Evolutionary conservation across 2,329 filamentous ascomycete species (phyloP).

Genomic region (Fusarium euwallaceae): DNA sequence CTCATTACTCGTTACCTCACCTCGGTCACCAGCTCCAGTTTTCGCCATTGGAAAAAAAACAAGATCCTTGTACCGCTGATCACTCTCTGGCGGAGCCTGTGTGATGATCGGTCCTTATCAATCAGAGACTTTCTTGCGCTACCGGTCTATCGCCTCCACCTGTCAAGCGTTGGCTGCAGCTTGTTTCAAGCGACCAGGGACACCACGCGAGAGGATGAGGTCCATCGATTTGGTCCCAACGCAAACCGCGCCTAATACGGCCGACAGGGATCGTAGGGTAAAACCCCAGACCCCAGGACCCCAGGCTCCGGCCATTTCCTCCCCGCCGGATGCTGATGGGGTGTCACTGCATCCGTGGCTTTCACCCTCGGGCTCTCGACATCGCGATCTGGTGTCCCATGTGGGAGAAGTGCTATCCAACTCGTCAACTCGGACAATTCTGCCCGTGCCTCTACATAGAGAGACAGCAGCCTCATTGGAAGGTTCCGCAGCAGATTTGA

Average conservation of each 20-base stretch:
- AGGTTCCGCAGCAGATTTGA: conserved; percentile 2
- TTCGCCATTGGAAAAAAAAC: background rate
- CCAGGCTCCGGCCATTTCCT: conserved; percentile 19
- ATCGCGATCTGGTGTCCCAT: conserved; percentile 26
- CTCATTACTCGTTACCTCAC: background rate
- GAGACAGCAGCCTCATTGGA: background rate
- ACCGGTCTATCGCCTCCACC: conserved; percentile 16
- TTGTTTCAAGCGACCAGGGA: conserved; percentile 12
- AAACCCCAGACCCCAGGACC: conserved; percentile 30
- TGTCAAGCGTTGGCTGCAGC: conserved; percentile 16
- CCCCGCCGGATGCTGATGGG: conserved; percentile 26
- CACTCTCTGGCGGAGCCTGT: background rate
- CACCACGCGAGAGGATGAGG: conserved; percentile 30
- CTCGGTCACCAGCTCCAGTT: background rate
- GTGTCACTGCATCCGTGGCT: conserved; percentile 24
- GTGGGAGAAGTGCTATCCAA: conserved; percentile 1
- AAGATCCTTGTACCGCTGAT: background rate
- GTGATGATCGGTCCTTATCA: conserved; percentile 18
- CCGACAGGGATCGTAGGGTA: conserved; percentile 22
- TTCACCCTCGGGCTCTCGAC: background rate
- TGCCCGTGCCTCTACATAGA: background rate
- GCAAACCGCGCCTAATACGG: conserved; percentile 16
- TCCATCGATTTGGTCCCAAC: conserved; percentile 21
- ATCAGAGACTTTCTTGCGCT: conserved; percentile 4
- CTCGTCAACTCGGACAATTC: background rate